Conservation (phyloP, 495 filamentous ascomycete species). For the Pseudotulostoma volvatum region DNA sequence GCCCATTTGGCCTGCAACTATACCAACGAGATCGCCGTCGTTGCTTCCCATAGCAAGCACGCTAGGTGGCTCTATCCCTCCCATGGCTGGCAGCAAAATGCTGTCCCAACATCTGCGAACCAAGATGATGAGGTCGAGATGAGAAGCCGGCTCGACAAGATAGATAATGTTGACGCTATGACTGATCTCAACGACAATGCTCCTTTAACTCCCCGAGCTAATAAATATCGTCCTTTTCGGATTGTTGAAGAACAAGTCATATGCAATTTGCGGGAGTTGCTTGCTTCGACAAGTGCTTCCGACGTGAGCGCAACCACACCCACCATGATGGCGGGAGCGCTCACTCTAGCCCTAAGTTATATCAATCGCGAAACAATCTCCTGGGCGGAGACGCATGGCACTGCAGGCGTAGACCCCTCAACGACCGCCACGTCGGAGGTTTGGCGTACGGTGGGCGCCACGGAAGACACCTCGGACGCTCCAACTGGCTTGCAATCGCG, state of each 20-base stretch:
- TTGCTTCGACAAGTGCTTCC: conserved; percentile 42
- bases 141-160: conserved; percentile 12
- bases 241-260: conserved; percentile 67
- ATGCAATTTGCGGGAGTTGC: conserved; percentile 47
- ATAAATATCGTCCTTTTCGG: conserved; percentile 88
- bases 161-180: conserved; percentile 31
- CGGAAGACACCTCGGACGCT: conserved; percentile 16
- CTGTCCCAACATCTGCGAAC: conserved; percentile 12
- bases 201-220: conserved; percentile 35
- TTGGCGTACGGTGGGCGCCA: conserved; percentile 11
- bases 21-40: conserved; percentile 80
- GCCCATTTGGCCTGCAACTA: conserved; percentile 86
- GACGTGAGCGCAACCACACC: conserved; percentile 47
- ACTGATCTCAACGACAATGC: conserved; percentile 10
- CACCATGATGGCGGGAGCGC: conserved; percentile 76
- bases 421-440: conserved; percentile 14
- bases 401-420: conserved; percentile 17
- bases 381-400: conserved; percentile 32
- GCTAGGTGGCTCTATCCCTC: conserved; percentile 80
- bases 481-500: conserved; percentile 49
- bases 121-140: conserved; percentile 24
- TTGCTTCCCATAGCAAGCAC: conserved; percentile 71
- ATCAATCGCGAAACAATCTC: conserved; percentile 49
- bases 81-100: conserved; percentile 5
- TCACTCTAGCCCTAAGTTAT: conserved; percentile 77